phyloP scores from a whole-genome alignment of 176 grass and related monocot species.

The Tillandsia leiboldiana region DNA sequence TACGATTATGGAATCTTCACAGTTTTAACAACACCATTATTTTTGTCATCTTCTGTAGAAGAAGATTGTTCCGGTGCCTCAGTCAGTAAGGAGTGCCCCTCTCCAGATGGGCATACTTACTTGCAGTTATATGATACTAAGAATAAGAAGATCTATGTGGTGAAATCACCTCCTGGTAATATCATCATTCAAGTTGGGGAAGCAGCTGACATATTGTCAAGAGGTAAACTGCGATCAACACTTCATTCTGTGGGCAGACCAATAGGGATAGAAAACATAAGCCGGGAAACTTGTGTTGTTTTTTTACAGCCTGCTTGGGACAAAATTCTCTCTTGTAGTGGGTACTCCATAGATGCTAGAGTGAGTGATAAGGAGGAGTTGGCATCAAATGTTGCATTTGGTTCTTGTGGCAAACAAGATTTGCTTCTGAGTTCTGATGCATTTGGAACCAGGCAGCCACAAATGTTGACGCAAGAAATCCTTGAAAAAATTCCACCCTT shows the following conservation, averaged over 20 bases:
- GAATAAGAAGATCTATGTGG: conserved; percentile 44
- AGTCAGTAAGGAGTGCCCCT: conserved; percentile 27
- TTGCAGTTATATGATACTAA: conserved; percentile 53
- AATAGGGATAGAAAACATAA: conserved; percentile 30
- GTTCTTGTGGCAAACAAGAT: conserved; percentile 9
- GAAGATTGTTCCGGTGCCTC: conserved; percentile 21
- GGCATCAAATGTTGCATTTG: neutral
- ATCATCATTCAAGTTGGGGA: conserved; percentile 86
- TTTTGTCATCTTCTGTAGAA: conserved; percentile 26
- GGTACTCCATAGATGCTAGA: conserved; percentile 20
- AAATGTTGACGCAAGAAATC: conserved; percentile 35
- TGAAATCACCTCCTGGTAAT: conserved; percentile 50
- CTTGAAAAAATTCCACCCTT: conserved; percentile 53
- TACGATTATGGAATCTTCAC: conserved; percentile 84
- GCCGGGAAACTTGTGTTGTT: conserved; percentile 74
- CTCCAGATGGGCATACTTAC: conserved; percentile 43
- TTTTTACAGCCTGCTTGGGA: conserved; percentile 82
- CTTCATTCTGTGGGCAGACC: conserved; percentile 75
- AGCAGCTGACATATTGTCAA: conserved; percentile 63
- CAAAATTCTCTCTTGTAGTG: conserved; percentile 41
- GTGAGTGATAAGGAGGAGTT: conserved; percentile 22
- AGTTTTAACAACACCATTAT: conserved; percentile 67
- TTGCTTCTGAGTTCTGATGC: neutral
- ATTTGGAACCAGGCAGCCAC: neutral
- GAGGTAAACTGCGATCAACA: conserved; percentile 59